Conservation (phyloP, 108 stramenopile species). For the Skeletonema costatum region DNA sequence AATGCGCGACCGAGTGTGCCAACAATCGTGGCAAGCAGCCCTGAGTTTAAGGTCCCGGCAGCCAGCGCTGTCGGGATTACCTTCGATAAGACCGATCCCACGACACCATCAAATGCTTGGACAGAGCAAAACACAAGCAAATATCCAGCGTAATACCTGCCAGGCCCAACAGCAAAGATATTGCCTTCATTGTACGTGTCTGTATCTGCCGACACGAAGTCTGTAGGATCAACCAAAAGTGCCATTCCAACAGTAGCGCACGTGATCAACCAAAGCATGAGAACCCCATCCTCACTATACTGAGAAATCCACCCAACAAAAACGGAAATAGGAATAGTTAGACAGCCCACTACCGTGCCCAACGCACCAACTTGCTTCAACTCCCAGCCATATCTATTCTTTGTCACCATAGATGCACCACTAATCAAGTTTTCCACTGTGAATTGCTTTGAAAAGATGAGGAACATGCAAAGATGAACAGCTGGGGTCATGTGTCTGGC, state of each 20-base stretch:
- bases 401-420: constrained; percentile 75
- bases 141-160: constrained; percentile 64
- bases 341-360: constrained; percentile 74
- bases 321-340: constrained; percentile 82
- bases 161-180: constrained; percentile 54
- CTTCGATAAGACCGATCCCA: constrained; percentile 83
- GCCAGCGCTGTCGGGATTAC: constrained; percentile 88
- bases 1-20: constrained; percentile 71
- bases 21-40: constrained; percentile 71
- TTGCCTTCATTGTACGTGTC: constrained; percentile 63
- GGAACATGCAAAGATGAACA: constrained; percentile 63
- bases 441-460: constrained; percentile 86
- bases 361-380: constrained; percentile 79
- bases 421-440: constrained; percentile 79
- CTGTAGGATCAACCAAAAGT: constrained; percentile 66
- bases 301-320: constrained; percentile 68
- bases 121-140: constrained; percentile 67
- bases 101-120: constrained; percentile 79
- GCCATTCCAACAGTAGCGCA: constrained; percentile 57
- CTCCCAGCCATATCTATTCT: constrained; percentile 84
- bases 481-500: constrained; percentile 49
- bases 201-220: constrained; percentile 47
- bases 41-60: constrained; percentile 87
- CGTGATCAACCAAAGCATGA: constrained; percentile 58
- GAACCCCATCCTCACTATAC: constrained; percentile 55